Conservation (phyloP, 768 basidiomycete genomes). For the Termitomyces sp. region DNA sequence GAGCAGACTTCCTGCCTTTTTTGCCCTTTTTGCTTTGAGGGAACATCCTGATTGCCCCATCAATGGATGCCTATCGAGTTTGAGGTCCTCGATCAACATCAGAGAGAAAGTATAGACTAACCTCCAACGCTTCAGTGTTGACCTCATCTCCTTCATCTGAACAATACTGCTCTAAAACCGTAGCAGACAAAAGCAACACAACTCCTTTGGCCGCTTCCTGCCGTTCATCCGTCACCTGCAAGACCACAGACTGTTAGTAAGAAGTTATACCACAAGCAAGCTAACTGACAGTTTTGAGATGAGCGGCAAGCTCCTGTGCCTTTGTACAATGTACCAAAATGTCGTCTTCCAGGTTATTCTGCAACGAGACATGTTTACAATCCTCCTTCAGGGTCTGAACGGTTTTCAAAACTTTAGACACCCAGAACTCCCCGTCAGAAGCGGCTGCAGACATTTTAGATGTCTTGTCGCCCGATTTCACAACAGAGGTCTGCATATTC, state of each 20-base stretch:
- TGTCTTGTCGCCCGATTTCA: conserved; percentile 51
- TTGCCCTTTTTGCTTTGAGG: conserved; percentile 29
- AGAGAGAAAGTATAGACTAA: conserved; percentile 19
- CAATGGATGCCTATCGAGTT: conserved; percentile 48
- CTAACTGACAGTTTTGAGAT: conserved; percentile 39
- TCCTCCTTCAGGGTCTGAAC: conserved; percentile 58
- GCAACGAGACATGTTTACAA: conserved; percentile 55
- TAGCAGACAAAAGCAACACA: conserved; percentile 65
- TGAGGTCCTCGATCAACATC: background rate
- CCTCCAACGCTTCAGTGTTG: conserved; percentile 59
- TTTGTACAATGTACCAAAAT: conserved; percentile 39
- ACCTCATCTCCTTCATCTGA: conserved; percentile 46
- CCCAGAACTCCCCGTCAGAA: conserved; percentile 77
- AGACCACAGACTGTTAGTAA: background rate
- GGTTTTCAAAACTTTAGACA: conserved; percentile 55
- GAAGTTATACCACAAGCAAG: background rate
- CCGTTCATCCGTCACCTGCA: conserved; percentile 27
- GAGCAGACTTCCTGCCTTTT: conserved; percentile 32
- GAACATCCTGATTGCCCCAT: conserved; percentile 55
- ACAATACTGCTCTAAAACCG: conserved; percentile 70
- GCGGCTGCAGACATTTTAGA: conserved; percentile 56
- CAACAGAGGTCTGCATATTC: conserved; percentile 44
- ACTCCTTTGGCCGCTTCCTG: conserved; percentile 62
- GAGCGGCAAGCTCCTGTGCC: conserved; percentile 34
- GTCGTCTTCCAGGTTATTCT: conserved; percentile 52